Percentiles rank a stretch among this genome's conserved stretches.
phyloP scores from a whole-genome alignment of 305 asterid genomes.

The Fraxinus paxiana region DNA sequence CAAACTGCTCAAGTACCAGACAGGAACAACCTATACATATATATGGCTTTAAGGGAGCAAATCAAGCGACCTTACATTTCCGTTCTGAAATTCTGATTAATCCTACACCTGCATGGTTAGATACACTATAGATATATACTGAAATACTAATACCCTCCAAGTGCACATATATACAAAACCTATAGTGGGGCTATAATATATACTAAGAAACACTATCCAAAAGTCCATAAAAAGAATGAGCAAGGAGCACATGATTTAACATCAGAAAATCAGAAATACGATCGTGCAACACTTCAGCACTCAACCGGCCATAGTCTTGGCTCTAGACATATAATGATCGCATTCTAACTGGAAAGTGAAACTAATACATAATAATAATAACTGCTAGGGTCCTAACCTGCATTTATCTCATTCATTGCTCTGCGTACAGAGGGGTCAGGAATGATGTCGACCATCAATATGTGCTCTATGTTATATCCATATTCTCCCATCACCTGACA shows the following conservation, averaged over 20 bases:
- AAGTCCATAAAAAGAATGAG: background rate
- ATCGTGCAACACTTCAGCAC: background rate
- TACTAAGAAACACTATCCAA: background rate
- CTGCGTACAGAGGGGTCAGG: constrained; percentile 84
- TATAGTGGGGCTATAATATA: background rate
- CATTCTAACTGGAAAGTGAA: background rate
- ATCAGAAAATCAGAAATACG: background rate
- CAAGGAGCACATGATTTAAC: background rate
- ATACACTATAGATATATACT: background rate
- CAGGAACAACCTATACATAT: background rate
- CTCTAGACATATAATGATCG: background rate
- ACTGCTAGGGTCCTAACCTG: constrained; percentile 48
- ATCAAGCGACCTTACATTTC: background rate
- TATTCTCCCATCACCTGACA: constrained; percentile 93
- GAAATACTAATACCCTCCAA: background rate
- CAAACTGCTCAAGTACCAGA: background rate
- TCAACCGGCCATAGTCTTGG: background rate
- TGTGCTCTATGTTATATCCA: constrained; percentile 91
- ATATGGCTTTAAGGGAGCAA: background rate
- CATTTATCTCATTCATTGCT: constrained; percentile 97
- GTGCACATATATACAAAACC: background rate
- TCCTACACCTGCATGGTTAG: background rate
- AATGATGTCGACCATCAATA: constrained; percentile 89
- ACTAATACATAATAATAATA: background rate
- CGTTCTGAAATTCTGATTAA: background rate